Conservation (phyloP, 2,329 filamentous ascomycete genomes). For the Penicillium sp. region DNA sequence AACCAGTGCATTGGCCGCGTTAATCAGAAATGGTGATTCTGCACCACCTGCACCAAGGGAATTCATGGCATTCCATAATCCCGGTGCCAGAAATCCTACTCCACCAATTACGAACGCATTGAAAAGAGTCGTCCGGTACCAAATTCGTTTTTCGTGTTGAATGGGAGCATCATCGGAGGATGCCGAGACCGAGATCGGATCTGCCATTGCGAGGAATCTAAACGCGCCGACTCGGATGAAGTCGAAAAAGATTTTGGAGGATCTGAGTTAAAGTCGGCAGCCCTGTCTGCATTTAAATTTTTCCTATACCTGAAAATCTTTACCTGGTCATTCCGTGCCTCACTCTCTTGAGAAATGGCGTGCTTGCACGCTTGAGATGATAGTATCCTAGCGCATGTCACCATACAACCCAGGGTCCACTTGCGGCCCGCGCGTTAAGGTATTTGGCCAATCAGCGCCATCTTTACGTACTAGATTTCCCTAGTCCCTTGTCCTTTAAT, state of each 20-base stretch:
- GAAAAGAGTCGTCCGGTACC: conserved; percentile 56
- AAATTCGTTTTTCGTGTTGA: conserved; percentile 25
- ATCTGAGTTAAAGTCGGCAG: background rate
- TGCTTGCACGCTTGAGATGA: background rate
- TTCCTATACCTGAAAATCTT: background rate
- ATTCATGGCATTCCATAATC: conserved; percentile 59
- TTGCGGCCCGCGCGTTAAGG: background rate
- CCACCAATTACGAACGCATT: conserved; percentile 56
- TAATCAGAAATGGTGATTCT: conserved; percentile 53
- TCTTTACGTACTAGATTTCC: background rate
- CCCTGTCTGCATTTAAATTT: background rate
- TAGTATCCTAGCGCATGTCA: background rate
- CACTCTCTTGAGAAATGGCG: background rate
- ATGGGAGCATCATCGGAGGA: conserved; percentile 7
- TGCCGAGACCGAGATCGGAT: conserved; percentile 9
- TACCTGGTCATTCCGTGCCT: background rate
- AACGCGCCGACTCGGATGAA: background rate
- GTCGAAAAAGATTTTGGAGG: background rate
- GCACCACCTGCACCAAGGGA: conserved; percentile 54
- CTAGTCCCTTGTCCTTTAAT: background rate
- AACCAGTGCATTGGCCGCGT: conserved; percentile 54
- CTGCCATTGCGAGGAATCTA: conserved; percentile 10
- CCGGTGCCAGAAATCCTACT: conserved; percentile 50
- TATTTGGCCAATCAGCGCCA: background rate
- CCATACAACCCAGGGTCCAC: conserved; percentile 1